Base-by-base conservation (phyloP, 1,284 basidiomycete genomes). In the Pascua sp. region DNA sequence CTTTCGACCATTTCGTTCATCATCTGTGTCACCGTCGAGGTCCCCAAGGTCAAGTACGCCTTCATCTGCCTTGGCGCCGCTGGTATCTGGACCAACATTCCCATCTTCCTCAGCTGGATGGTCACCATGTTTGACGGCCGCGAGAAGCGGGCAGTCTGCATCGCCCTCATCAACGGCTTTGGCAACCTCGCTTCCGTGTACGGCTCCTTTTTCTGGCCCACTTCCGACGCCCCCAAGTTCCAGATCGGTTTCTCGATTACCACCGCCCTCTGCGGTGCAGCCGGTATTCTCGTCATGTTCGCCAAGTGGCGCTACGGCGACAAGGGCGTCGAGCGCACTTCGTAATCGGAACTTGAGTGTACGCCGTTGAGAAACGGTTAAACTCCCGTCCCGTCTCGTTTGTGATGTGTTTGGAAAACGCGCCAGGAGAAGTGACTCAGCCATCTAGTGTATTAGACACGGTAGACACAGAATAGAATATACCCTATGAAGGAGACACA, bases 291-390 rank as follows among this genome's bases (percentile, higher is more conserved):
- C 48, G 60, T 61, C 2, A 17, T 61, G 10, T 15, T 61, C 43
- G 48, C 66, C 49, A 67, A 67, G 53, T 67, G 63, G 66, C 62
- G 49, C 52, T 72, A 66, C 51, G 67, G 67, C 8, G 69, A 73
- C 60, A 62, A 56, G 56, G 70, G 70, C 41, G 53, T 55, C 43
- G 43, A 24, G 42, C 37, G 47, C 12, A 55, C 53, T 5, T 43
- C 47, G 18, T 55, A 55, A 46, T 16, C 36, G 4, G 24, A 32
- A 32, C 24, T 32, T 32, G 24, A 9, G 45, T 47, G 17, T 15
- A 36, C 18, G 45, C 24, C 24, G n/a, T 32, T 32, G 7, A 3
- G 24, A 32, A 4, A 7, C 24, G 24, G 24, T 7, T 32, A 7
- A 7, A 32, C 4, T n/a, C n/a, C 24, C 24, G 24, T 7, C 24